Evolutionary conservation across 1,284 basidiomycete species (phyloP).

Genomic region (Marasmius fiardii): DNA sequence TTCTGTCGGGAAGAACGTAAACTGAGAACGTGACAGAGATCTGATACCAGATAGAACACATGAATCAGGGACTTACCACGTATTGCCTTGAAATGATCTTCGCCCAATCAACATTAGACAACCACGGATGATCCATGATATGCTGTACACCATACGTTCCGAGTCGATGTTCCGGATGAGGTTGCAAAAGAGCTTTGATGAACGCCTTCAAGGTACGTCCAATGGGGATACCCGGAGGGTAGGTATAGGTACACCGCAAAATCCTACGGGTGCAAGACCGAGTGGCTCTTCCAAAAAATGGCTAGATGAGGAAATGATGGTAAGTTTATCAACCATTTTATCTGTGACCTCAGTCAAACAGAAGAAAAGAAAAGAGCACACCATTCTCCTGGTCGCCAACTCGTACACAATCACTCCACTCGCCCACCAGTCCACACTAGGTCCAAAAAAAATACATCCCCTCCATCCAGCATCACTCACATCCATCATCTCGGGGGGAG

Average conservation of each 20-base stretch:
- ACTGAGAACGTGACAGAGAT: background rate
- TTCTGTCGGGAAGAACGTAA: background rate
- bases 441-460: conserved; percentile 41
- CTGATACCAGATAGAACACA: background rate
- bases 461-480: conserved; percentile 31
- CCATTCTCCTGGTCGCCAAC: conserved; percentile 61
- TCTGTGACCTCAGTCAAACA: background rate
- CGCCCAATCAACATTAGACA: conserved; percentile 40
- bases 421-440: conserved; percentile 76
- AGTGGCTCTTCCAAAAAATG: conserved; percentile 29
- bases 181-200: conserved; percentile 34
- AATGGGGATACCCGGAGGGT: conserved; percentile 30
- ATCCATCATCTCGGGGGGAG: conserved; percentile 65
- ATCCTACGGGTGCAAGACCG: conserved; percentile 21
- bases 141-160: conserved; percentile 30
- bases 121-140: conserved; percentile 35
- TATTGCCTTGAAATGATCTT: conserved; percentile 37
- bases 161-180: conserved; percentile 33
- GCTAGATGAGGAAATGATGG: conserved; percentile 20
- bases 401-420: conserved; percentile 75
- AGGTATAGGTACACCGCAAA: conserved; percentile 25
- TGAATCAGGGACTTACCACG: conserved; percentile 40
- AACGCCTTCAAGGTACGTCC: conserved; percentile 38
- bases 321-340: no score
- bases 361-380: conserved; percentile 22